phyloP scores from a whole-genome alignment of 2,329 filamentous ascomycete species.

The Aspergillus amoenus region DNA sequence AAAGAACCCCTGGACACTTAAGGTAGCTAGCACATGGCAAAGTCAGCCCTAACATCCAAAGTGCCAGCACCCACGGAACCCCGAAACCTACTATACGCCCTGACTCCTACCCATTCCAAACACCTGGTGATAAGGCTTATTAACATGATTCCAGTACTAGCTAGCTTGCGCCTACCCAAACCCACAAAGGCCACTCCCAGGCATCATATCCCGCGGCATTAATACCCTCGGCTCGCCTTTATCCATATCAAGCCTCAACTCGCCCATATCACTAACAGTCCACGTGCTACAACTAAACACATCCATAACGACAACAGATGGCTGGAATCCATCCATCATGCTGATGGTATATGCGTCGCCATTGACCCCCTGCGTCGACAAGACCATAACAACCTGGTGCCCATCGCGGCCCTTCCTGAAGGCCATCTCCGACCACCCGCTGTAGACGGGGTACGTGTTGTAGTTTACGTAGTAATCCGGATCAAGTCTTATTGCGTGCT shows the following conservation, averaged over 20 bases:
- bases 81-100: not conserved
- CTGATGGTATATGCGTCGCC: conserved; percentile 30
- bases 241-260: conserved; percentile 29
- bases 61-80: not conserved
- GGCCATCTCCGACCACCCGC: conserved; percentile 43
- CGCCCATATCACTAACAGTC: conserved; percentile 24
- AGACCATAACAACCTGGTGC: conserved; percentile 43
- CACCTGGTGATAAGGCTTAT: not conserved
- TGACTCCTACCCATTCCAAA: not conserved
- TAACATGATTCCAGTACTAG: conserved; percentile 1
- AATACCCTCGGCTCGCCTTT: conserved; percentile 33
- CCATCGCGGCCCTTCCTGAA: conserved; percentile 47
- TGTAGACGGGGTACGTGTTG: conserved; percentile 40
- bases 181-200: conserved; percentile 33
- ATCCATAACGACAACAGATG: conserved; percentile 26
- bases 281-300: conserved; percentile 29
- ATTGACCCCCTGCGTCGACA: conserved; percentile 42
- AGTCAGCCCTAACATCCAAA: conserved; percentile 2
- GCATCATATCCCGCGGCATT: conserved; percentile 27
- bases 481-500: conserved; percentile 38
- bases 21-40: not conserved
- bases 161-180: conserved; percentile 12
- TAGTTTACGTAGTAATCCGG: conserved; percentile 43
- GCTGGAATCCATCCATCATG: conserved; percentile 29
- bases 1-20: not conserved